Evolutionary conservation across 1,139 yeast species (phyloP).

Genomic region (Nakaseomyces uthaithaninus): DNA sequence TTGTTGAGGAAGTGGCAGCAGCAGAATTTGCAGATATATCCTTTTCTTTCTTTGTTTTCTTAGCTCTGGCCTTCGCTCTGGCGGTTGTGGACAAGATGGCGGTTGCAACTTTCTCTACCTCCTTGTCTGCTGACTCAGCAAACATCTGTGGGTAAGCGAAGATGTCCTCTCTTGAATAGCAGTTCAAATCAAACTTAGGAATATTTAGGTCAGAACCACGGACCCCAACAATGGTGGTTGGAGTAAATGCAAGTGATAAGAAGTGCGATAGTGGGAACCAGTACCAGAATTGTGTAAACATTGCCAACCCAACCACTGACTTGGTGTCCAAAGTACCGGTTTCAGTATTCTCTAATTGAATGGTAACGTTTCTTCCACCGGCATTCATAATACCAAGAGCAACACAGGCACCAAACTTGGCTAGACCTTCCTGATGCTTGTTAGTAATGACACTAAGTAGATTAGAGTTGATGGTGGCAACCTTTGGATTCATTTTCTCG

Average conservation of each 20-base stretch:
- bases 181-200: conserved; percentile 74
- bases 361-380: conserved; percentile 97
- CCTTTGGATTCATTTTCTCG: conserved; percentile 74
- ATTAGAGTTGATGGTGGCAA: conserved; percentile 63
- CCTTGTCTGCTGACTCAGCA: conserved; percentile 73
- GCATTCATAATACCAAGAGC: conserved; percentile 98
- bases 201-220: conserved; percentile 69
- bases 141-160: conserved; percentile 88
- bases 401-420: conserved; percentile 94
- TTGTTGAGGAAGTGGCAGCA: conserved; percentile 10
- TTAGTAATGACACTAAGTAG: conserved; percentile 69
- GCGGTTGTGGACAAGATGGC: conserved; percentile 93
- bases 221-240: conserved; percentile 85
- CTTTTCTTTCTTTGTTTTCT: conserved; percentile 57
- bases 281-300: conserved; percentile 93
- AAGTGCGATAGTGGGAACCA: conserved; percentile 98
- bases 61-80: conserved; percentile 86
- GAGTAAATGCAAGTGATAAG: conserved; percentile 82
- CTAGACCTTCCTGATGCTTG: conserved; percentile 93
- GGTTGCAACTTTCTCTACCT: conserved; percentile 82
- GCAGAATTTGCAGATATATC: conserved; percentile 14
- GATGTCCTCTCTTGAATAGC: conserved; percentile 70
- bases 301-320: conserved; percentile 85
- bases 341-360: conserved; percentile 80
- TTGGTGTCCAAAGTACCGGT: conserved; percentile 85